Evolutionary conservation across 805 yeast genomes (phyloP).

Genomic region (Kuraishia capsulata): DNA sequence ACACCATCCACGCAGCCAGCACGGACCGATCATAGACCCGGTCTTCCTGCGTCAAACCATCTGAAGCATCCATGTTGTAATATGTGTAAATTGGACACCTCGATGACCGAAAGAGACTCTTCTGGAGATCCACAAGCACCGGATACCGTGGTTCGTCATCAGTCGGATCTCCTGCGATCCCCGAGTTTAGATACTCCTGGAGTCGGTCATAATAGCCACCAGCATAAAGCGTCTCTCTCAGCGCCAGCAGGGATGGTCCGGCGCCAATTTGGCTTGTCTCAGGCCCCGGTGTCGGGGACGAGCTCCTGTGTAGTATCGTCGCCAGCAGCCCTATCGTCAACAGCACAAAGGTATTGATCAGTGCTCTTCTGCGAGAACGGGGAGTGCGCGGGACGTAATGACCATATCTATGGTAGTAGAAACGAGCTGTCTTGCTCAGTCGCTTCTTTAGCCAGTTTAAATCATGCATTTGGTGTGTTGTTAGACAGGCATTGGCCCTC

Average conservation of each 20-base stretch:
- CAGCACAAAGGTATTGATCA: no score
- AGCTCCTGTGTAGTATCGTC: no score
- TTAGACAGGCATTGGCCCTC: no score
- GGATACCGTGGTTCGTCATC: neutral
- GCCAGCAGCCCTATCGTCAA: no score
- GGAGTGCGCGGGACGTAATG: no score
- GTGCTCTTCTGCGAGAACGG: no score
- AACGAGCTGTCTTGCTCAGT: no score
- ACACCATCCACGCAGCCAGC: neutral
- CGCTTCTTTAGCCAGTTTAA: no score
- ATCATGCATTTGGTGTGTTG: no score
- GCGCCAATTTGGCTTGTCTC: no score
- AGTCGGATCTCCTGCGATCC: neutral
- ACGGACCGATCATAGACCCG: neutral
- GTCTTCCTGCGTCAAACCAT: neutral
- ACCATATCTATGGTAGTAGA: no score
- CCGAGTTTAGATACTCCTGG: neutral
- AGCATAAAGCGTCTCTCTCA: constrained; percentile 4
- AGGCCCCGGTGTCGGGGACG: no score
- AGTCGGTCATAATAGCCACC: neutral
- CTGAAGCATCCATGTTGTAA: neutral
- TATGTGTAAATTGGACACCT: neutral
- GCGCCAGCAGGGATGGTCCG: constrained; percentile 7
- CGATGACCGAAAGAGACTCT: neutral
- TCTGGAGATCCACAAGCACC: neutral